These are phyloP conservation scores for Globisporangium carolinianum DNA, from an alignment of 352 stramenopile genomes.

Conservation along the genomic window DNA sequence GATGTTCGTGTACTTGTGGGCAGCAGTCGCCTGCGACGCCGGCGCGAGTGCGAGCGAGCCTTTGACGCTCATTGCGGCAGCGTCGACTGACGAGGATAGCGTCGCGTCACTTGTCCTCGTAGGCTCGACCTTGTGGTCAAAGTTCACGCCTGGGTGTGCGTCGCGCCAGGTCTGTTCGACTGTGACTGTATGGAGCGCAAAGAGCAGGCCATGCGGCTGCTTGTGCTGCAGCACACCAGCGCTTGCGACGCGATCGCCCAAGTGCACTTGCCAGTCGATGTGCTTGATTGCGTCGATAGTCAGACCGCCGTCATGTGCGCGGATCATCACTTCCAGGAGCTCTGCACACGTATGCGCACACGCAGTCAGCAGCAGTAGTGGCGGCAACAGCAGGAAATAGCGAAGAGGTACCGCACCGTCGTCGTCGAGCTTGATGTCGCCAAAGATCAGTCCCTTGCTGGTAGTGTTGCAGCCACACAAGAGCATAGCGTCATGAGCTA, in stretches of 20 bases:
- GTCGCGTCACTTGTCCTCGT: not conserved
- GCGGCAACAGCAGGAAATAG: not conserved
- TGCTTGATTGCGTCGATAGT: conserved; percentile 53
- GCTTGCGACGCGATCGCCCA: conserved; percentile 54
- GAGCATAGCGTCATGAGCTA: not conserved
- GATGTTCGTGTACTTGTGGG: conserved; percentile 80
- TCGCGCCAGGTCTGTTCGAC: conserved; percentile 61
- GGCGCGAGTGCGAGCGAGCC: conserved; percentile 41
- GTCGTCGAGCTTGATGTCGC: conserved; percentile 67
- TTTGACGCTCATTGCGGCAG: conserved; percentile 13
- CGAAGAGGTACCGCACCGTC: conserved; percentile 30
- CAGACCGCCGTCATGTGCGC: conserved; percentile 43
- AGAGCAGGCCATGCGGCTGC: conserved; percentile 35
- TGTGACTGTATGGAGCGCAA: conserved; percentile 35
- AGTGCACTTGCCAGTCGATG: conserved; percentile 78
- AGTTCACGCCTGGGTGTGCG: conserved; percentile 36
- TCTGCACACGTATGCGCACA: conserved; percentile 16
- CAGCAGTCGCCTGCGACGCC: conserved; percentile 33
- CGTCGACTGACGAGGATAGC: not conserved
- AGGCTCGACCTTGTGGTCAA: conserved; percentile 35
- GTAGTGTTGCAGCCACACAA: not conserved
- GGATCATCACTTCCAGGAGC: conserved; percentile 80
- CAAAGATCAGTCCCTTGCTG: conserved; percentile 80
- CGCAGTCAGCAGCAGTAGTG: too few species aligned
- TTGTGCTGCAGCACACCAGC: conserved; percentile 40